phyloP scores from a whole-genome alignment of 139 green algal genomes.

The Chlamydomonas incerta region DNA sequence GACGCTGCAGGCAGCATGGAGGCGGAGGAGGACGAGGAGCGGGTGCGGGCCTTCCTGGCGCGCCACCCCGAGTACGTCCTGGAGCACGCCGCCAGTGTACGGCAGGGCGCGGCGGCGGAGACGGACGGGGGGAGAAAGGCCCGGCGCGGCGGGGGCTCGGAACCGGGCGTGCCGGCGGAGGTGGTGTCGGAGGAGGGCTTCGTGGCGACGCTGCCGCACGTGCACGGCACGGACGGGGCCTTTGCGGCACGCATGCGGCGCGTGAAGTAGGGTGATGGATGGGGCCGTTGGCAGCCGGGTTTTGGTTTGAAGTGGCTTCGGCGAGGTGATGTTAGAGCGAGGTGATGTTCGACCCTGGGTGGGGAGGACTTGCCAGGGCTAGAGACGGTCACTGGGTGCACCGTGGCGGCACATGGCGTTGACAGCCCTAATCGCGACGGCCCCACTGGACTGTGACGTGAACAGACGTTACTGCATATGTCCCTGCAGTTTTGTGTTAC shows the following conservation, averaged over 20 bases:
- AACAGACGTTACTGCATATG: no score
- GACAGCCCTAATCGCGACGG: no score
- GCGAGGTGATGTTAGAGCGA: no score
- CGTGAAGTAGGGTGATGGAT: background rate
- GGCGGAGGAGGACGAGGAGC: slow-evolving; percentile 49
- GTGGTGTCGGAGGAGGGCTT: slow-evolving; percentile 67
- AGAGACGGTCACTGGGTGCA: no score
- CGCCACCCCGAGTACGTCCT: slow-evolving; percentile 43
- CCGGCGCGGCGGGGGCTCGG: background rate
- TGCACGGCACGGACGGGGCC: slow-evolving; percentile 86
- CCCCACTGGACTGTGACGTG: no score
- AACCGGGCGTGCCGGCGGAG: background rate
- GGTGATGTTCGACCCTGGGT: no score
- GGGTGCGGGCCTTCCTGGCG: slow-evolving; percentile 33
- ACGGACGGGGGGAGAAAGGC: background rate
- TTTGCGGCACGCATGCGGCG: slow-evolving; percentile 82
- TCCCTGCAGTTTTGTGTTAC: no score
- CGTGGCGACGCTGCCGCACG: slow-evolving; percentile 82
- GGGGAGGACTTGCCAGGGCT: no score
- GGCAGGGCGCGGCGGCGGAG: background rate
- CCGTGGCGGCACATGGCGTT: no score
- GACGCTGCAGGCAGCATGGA: slow-evolving; percentile 55
- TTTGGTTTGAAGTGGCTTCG: no score
- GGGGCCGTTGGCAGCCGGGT: no score
- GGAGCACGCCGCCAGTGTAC: background rate